A percentile compares a stretch with the other conserved stretches of the same genome.
Evolutionary conservation across 106 monocot species (phyloP).

Genomic region (Xerophyta viscosa): DNA sequence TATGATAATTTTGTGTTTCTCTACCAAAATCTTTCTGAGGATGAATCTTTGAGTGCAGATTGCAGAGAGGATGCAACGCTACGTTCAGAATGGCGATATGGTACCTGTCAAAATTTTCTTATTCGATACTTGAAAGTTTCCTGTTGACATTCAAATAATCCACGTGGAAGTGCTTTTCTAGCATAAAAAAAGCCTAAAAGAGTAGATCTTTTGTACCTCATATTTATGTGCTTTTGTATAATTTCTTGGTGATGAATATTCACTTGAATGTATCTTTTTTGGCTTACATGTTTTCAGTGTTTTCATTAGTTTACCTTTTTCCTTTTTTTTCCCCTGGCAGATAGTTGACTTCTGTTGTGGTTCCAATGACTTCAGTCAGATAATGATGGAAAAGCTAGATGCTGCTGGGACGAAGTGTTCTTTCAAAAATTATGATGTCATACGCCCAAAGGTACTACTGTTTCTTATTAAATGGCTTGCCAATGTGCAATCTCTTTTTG

Average conservation of each 20-base stretch:
- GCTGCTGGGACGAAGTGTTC: constrained; percentile 37
- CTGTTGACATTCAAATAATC: no score
- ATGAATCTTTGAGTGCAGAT: no score
- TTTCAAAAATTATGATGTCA: constrained; percentile 64
- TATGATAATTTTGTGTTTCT: no score
- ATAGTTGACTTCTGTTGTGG: constrained; percentile 81
- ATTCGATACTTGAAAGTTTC: no score
- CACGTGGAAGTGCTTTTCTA: no score
- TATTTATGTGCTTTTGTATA: no score
- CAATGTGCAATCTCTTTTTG: no score
- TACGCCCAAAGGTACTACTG: constrained; percentile 48
- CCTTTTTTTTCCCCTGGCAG: constrained; percentile 20
- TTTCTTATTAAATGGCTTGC: background rate
- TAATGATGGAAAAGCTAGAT: constrained; percentile 77
- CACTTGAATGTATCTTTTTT: no score
- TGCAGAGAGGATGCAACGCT: constrained; percentile 52
- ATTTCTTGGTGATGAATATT: no score
- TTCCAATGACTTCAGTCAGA: constrained; percentile 61
- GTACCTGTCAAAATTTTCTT: constrained; percentile 20
- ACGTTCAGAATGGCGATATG: constrained; percentile 51
- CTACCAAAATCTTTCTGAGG: no score
- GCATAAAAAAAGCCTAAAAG: no score
- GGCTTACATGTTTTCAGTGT: background rate
- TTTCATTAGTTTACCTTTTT: constrained; percentile 1
- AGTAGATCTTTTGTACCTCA: no score